Evolutionary conservation across 2,329 filamentous ascomycete species (phyloP).

Genomic region (Biscogniauxia marginata): DNA sequence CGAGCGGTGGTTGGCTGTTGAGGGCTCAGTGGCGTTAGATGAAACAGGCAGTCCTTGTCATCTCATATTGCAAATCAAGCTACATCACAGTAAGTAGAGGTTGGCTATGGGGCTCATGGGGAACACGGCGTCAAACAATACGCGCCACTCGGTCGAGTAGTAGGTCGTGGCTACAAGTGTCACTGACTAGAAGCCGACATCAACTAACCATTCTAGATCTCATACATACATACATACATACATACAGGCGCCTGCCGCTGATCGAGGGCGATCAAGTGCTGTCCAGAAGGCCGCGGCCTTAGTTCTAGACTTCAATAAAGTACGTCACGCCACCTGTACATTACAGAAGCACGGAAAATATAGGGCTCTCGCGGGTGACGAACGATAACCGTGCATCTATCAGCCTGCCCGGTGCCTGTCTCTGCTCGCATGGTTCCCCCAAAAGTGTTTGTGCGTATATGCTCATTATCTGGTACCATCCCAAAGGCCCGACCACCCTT

Average conservation of each 20-base stretch:
- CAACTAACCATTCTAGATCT: background rate
- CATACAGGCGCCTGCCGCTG: background rate
- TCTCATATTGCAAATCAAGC: background rate
- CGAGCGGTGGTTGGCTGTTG: background rate
- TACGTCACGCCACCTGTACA: conserved; percentile 16
- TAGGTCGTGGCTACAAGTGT: background rate
- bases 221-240: background rate
- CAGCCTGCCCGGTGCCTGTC: conserved; percentile 15
- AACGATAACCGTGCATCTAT: conserved; percentile 22
- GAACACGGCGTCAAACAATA: background rate
- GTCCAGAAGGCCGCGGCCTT: background rate
- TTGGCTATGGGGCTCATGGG: background rate
- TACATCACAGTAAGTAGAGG: background rate
- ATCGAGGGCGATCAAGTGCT: conserved; percentile 1
- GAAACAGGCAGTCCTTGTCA: background rate
- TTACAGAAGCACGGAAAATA: conserved; percentile 3
- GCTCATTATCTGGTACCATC: background rate
- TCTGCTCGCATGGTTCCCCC: background rate
- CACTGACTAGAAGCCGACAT: background rate
- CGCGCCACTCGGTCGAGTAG: background rate
- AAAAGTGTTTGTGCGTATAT: conserved; percentile 14
- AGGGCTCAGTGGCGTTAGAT: background rate
- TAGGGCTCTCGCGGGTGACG: conserved; percentile 15
- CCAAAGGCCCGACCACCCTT: background rate
- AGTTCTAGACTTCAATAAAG: conserved; percentile 1